Evolutionary conservation across 2,329 filamentous ascomycete genomes (phyloP).

Genomic region (Trichoderma atroviride): DNA sequence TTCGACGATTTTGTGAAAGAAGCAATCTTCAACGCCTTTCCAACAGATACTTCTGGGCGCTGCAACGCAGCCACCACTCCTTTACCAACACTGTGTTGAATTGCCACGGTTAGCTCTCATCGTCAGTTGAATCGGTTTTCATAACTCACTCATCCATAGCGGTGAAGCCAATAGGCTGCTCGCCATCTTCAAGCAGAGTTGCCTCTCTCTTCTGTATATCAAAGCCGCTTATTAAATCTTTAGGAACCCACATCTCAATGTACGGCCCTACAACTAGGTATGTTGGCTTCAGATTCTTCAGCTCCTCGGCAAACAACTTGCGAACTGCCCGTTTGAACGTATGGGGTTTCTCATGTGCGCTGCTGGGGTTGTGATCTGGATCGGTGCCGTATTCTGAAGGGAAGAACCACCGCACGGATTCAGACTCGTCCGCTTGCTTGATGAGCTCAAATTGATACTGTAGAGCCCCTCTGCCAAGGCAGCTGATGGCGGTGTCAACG

Average conservation of each 20-base stretch:
- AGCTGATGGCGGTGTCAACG: conserved; percentile 67
- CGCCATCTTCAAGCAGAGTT: conserved; percentile 62
- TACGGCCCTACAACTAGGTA: conserved; percentile 73
- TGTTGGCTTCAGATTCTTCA: conserved; percentile 60
- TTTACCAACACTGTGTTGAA: conserved; percentile 60
- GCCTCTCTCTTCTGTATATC: conserved; percentile 61
- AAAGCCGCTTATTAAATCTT: conserved; percentile 54
- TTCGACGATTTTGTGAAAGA: conserved; percentile 69
- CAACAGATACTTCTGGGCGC: conserved; percentile 56
- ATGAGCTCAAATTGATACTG: conserved; percentile 64
- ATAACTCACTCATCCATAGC: conserved; percentile 67
- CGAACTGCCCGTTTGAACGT: conserved; percentile 72
- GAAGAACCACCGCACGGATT: conserved; percentile 63
- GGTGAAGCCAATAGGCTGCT: conserved; percentile 66
- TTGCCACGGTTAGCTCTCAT: not conserved
- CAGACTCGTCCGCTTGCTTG: conserved; percentile 56
- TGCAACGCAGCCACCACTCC: conserved; percentile 64
- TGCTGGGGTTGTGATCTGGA: conserved; percentile 62
- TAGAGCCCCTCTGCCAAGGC: conserved; percentile 65
- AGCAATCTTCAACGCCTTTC: conserved; percentile 66
- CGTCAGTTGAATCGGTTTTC: not conserved
- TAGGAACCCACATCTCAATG: conserved; percentile 55
- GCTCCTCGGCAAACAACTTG: conserved; percentile 57
- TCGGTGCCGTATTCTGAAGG: conserved; percentile 70
- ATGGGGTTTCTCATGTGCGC: conserved; percentile 65